phyloP scores from a whole-genome alignment of 768 basidiomycete species.

The Amanita thiersii region DNA sequence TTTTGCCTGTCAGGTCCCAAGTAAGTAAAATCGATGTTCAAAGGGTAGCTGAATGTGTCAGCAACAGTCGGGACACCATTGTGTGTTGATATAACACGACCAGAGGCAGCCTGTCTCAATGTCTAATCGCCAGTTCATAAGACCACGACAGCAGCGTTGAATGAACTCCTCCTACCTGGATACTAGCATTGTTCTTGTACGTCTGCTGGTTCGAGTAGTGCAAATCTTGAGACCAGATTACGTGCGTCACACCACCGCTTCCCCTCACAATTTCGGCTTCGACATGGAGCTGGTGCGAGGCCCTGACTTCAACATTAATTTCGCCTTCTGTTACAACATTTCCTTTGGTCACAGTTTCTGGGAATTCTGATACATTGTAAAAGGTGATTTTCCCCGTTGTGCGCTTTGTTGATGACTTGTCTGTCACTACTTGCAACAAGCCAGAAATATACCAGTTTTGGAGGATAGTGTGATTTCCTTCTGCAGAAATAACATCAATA shows the following conservation, averaged over 20 bases:
- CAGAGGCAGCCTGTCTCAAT: slow-evolving; percentile 31
- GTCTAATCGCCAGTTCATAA: slow-evolving; percentile 19
- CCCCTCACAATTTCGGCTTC: slow-evolving; percentile 55
- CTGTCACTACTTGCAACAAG: slow-evolving; percentile 57
- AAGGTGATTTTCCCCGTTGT: slow-evolving; percentile 62
- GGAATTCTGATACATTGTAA: slow-evolving; percentile 52
- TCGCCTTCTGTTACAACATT: slow-evolving; percentile 30
- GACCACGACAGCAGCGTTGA: no score
- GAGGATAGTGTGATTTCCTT: slow-evolving; percentile 54
- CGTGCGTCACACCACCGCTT: slow-evolving; percentile 46
- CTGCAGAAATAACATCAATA: slow-evolving; percentile 62
- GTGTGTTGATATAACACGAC: slow-evolving; percentile 28
- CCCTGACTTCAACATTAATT: slow-evolving; percentile 53
- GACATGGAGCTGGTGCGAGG: slow-evolving; percentile 47
- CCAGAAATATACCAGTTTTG: slow-evolving; percentile 79
- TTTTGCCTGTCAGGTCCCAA: slow-evolving; percentile 23
- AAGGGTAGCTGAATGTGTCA: slow-evolving; percentile 37
- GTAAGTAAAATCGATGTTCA: slow-evolving; percentile 34
- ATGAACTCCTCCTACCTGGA: slow-evolving; percentile 22
- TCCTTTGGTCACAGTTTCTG: slow-evolving; percentile 40
- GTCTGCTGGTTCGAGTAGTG: slow-evolving; percentile 55
- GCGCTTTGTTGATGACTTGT: slow-evolving; percentile 46
- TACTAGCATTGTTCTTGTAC: slow-evolving; percentile 38
- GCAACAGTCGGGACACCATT: slow-evolving; percentile 28
- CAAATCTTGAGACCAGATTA: slow-evolving; percentile 53